A percentile compares a stretch with the other conserved stretches of the same genome.
phyloP scores from a whole-genome alignment of 179 eudicot genomes.

The Amaranthus tricolor region DNA sequence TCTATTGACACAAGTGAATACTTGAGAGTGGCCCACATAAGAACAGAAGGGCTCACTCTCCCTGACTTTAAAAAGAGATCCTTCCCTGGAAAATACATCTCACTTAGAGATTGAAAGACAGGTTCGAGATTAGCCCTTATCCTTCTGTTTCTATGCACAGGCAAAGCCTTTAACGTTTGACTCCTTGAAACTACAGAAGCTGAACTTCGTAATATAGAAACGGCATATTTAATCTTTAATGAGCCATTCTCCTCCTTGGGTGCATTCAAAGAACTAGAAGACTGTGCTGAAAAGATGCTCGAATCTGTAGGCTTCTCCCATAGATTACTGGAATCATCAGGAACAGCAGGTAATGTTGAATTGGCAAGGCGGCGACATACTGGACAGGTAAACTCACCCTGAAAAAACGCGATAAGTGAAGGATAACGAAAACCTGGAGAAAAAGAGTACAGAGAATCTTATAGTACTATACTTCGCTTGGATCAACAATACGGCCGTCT shows the following conservation, averaged over 20 bases:
- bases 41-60: slow-evolving; percentile 65
- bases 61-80: slow-evolving; percentile 53
- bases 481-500: slow-evolving; percentile 89
- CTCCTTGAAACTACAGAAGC: slow-evolving; percentile 55
- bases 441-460: neutral
- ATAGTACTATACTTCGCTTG: slow-evolving; percentile 67
- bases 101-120: slow-evolving; percentile 48
- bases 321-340: slow-evolving; percentile 40
- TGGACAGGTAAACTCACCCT: slow-evolving; percentile 98
- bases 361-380: slow-evolving; percentile 97
- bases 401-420: slow-evolving; percentile 23
- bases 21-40: slow-evolving; percentile 96
- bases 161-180: slow-evolving; percentile 50
- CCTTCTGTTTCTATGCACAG: slow-evolving; percentile 40
- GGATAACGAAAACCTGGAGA: neutral
- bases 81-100: slow-evolving; percentile 65
- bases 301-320: slow-evolving; percentile 32
- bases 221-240: slow-evolving; percentile 46
- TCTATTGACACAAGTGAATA: slow-evolving; percentile 87
- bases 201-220: slow-evolving; percentile 56
- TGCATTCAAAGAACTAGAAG: slow-evolving; percentile 27
- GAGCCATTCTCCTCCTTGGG: slow-evolving; percentile 24
- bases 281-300: slow-evolving; percentile 21
- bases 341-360: slow-evolving; percentile 66
- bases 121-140: slow-evolving; percentile 57